Evolutionary conservation across 768 basidiomycete genomes (phyloP).

Genomic region (Dacryopinax primogenitus): DNA sequence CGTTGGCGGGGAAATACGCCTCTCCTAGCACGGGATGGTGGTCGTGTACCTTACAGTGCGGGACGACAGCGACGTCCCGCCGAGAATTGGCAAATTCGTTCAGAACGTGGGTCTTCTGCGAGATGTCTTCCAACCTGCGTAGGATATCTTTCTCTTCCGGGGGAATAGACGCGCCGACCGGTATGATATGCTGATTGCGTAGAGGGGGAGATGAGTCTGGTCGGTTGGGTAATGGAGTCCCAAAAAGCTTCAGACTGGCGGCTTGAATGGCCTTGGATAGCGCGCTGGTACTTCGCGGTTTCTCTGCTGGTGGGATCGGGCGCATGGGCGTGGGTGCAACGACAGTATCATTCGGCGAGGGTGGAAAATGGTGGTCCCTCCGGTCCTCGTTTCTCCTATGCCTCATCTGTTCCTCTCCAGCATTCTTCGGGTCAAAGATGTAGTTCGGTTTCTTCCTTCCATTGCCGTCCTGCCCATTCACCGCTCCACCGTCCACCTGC

Average conservation of each 20-base stretch:
- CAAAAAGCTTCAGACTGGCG: constrained; percentile 72
- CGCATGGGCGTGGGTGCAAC: neutral
- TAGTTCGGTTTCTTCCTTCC: neutral
- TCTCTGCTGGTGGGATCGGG: neutral
- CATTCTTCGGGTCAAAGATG: constrained; percentile 10
- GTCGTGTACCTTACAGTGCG: neutral
- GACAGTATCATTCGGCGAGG: constrained; percentile 7
- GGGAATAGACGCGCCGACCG: constrained; percentile 13
- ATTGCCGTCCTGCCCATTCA: neutral
- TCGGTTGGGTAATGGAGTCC: constrained; percentile 25
- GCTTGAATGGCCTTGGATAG: constrained; percentile 66
- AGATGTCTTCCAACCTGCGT: constrained; percentile 69
- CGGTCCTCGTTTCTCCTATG: constrained; percentile 8
- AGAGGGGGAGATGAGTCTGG: neutral
- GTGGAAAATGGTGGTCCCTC: constrained; percentile 13
- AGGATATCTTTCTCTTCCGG: constrained; percentile 68
- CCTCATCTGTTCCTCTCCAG: constrained; percentile 10
- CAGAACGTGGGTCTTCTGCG: constrained; percentile 90
- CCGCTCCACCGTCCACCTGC: neutral
- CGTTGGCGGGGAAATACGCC: constrained; percentile 1
- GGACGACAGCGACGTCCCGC: neutral
- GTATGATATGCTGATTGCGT: constrained; percentile 17
- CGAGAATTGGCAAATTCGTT: constrained; percentile 58
- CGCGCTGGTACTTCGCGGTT: constrained; percentile 25
- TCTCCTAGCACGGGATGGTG: constrained; percentile 6